These are phyloP conservation scores for Spathaspora gorwiae DNA, from an alignment of 805 yeast genomes.

Conservation along the genomic window DNA sequence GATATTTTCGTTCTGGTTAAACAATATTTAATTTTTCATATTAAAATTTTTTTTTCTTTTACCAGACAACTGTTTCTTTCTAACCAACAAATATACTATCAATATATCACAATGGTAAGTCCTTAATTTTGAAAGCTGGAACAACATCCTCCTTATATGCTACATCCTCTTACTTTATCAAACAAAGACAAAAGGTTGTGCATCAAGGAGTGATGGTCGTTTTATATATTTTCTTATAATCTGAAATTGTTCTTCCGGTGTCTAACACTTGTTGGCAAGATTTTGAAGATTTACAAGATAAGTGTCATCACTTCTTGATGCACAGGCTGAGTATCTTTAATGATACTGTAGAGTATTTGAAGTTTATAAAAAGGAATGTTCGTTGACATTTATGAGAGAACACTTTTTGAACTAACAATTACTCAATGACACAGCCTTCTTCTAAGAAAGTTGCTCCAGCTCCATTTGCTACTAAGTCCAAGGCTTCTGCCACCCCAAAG, in stretches of 20 bases:
- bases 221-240: not conserved
- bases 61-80: not conserved
- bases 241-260: no score
- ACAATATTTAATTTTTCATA: no score
- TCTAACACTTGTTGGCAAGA: no score
- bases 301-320: constrained; percentile 33
- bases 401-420: constrained; percentile 13
- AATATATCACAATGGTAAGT: constrained; percentile 26
- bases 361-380: constrained; percentile 17
- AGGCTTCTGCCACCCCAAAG: constrained; percentile 22
- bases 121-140: constrained; percentile 17
- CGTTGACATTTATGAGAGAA: constrained; percentile 22
- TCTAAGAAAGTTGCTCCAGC: constrained; percentile 44
- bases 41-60: constrained; percentile 2
- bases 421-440: constrained; percentile 57
- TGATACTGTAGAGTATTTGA: constrained; percentile 38
- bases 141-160: constrained; percentile 20
- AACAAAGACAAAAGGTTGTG: constrained; percentile 8
- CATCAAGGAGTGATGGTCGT: constrained; percentile 10
- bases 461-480: constrained; percentile 38
- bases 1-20: no score
- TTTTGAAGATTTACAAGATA: not conserved
- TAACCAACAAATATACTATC: not conserved
- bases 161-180: constrained; percentile 14
- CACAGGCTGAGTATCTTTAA: constrained; percentile 40